These are phyloP conservation scores for Kodamaea hsintzibuensis DNA, from an alignment of 805 yeast species.

Conservation along the genomic window DNA sequence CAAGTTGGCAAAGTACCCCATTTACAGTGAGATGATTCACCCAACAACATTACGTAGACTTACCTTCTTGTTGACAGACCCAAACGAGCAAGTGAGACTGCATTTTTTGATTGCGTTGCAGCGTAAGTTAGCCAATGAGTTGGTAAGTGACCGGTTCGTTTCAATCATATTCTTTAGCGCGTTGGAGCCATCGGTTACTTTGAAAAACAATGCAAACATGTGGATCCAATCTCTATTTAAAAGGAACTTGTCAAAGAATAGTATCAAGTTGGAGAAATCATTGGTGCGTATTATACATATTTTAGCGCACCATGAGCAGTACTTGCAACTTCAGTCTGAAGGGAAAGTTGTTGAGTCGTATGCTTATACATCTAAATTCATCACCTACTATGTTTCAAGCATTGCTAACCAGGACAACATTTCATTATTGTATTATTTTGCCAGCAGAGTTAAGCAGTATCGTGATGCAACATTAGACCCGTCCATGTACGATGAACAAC, in stretches of 20 bases:
- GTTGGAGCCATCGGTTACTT: slow-evolving; percentile 61
- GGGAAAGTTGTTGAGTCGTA: slow-evolving; percentile 17
- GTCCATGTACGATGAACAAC: slow-evolving; percentile 23
- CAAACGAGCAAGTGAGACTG: slow-evolving; percentile 54
- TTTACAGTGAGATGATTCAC: slow-evolving; percentile 52
- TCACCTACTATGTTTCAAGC: slow-evolving; percentile 58
- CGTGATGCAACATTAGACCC: slow-evolving; percentile 53
- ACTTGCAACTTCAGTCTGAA: slow-evolving; percentile 39
- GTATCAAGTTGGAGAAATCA: slow-evolving; percentile 61
- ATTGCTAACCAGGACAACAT: slow-evolving; percentile 67
- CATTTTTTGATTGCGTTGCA: slow-evolving; percentile 52
- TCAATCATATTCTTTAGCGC: slow-evolving; percentile 74
- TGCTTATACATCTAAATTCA: slow-evolving; percentile 57
- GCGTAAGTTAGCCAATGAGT: slow-evolving; percentile 48
- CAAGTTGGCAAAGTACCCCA: slow-evolving; percentile 59
- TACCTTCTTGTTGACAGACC: slow-evolving; percentile 67
- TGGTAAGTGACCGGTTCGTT: slow-evolving; percentile 63
- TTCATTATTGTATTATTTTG: slow-evolving; percentile 70
- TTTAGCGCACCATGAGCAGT: slow-evolving; percentile 75
- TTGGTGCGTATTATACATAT: slow-evolving; percentile 68
- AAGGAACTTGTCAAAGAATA: slow-evolving; percentile 32
- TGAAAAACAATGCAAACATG: slow-evolving; percentile 54
- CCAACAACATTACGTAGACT: slow-evolving; percentile 54
- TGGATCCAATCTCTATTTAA: slow-evolving; percentile 70
- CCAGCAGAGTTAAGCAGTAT: slow-evolving; percentile 78